phyloP scores from a whole-genome alignment of 208 protist genomes.

The Willaertia magna region DNA sequence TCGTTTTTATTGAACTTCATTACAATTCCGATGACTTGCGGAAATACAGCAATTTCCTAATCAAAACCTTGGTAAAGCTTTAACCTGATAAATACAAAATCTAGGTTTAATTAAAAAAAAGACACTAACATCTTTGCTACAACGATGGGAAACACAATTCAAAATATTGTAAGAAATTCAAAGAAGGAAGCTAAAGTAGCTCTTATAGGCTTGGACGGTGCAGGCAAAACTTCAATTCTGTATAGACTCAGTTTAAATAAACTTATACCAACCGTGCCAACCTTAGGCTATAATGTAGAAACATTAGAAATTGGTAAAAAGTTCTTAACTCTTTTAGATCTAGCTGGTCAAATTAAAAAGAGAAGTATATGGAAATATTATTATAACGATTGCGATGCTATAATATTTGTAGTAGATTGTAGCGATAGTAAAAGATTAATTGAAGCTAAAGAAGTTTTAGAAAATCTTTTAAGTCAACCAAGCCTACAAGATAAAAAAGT shows the following conservation, averaged over 20 bases:
- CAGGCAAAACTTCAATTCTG: constrained; percentile 91
- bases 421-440: constrained; percentile 62
- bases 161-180: no score
- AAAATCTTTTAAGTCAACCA: no score
- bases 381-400: constrained; percentile 69
- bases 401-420: constrained; percentile 82
- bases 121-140: no score
- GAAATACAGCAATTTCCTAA: no score
- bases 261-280: constrained; percentile 86
- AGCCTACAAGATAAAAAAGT: no score
- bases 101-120: no score
- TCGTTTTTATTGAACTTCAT: no score
- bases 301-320: constrained; percentile 83
- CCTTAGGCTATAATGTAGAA: constrained; percentile 90
- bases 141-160: no score
- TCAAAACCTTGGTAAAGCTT: no score
- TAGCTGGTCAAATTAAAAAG: constrained; percentile 78
- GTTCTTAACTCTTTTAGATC: constrained; percentile 69
- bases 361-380: constrained; percentile 87
- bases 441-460: constrained; percentile 50
- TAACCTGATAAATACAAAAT: no score
- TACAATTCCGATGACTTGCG: no score
- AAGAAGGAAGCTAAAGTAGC: no score
- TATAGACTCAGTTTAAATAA: constrained; percentile 92
- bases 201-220: constrained; percentile 78